Evolutionary conservation across 352 stramenopile genomes (phyloP).

Genomic region (Pythium oligandrum): DNA sequence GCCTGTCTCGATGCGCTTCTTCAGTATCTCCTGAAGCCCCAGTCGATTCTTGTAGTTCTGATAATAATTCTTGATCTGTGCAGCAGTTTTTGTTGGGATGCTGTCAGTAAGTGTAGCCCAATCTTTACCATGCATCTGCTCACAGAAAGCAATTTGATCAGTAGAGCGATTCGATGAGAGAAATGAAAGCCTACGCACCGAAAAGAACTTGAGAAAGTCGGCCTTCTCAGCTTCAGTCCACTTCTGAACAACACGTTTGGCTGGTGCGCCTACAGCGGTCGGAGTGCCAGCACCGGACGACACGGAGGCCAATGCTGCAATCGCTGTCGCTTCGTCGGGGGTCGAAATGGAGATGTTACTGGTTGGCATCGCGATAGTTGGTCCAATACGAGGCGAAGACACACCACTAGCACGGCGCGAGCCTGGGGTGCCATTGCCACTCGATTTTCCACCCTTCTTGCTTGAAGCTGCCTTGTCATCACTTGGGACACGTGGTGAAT

Average conservation of each 20-base stretch:
- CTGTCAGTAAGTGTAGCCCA: constrained; percentile 83
- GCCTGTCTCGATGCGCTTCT: constrained; percentile 60
- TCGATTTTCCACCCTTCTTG: constrained; percentile 19
- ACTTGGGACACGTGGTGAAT: constrained; percentile 14
- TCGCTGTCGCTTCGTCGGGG: constrained; percentile 2
- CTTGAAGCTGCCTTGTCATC: constrained; percentile 11
- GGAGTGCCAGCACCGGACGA: constrained; percentile 4
- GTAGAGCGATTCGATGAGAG: no score
- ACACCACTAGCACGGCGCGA: background rate
- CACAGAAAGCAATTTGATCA: no score
- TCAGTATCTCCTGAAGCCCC: constrained; percentile 84
- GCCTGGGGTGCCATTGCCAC: constrained; percentile 1
- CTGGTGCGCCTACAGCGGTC: constrained; percentile 21
- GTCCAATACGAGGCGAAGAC: constrained; percentile 18
- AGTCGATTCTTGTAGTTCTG: constrained; percentile 92
- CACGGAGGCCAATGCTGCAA: background rate
- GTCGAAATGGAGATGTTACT: no score
- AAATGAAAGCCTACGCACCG: constrained; percentile 31
- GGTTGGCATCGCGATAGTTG: constrained; percentile 16
- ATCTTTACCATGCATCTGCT: constrained; percentile 81
- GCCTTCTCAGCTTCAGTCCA: constrained; percentile 88
- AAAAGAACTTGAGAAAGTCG: constrained; percentile 86
- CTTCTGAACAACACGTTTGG: constrained; percentile 86
- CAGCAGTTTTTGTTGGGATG: constrained; percentile 86
- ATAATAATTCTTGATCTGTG: constrained; percentile 92